Base-by-base conservation (phyloP, 2,329 filamentous ascomycete species). In the Zopfia rhizophila region DNA sequence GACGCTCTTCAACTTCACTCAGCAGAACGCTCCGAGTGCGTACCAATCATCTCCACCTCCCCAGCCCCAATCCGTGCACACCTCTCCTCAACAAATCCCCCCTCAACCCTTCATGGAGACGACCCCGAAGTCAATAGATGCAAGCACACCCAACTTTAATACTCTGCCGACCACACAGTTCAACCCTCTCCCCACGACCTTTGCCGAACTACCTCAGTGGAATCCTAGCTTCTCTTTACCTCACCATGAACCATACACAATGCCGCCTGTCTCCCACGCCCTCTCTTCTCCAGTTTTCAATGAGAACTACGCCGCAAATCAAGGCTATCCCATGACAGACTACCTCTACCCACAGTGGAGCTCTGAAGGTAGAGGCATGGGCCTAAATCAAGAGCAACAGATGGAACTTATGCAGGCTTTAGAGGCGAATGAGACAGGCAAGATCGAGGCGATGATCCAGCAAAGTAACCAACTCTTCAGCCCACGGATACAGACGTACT, bases 391-490 rank as follows among this genome's bases (percentile, higher is more conserved):
- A 53, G 83, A 90, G 62, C 90, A 95, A 70, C 90, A 94, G 71
- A 74, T 87, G 53, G 89, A 96, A 74, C 76, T 96, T 25, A 91
- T 95, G 88, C 84, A 86, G 43, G 85, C 86, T 36, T 79, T 96
- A 23, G 89, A 94, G 69, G 88, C 65, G 30, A 70, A 72, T 37
- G 72, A 72, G 16, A 67, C 66, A 1, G 62, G 65, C 39, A 70
- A 72, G 48, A 69, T 74, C 13, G 68, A 74, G 45, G 60, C 63
- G 30, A 73, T 74, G 70, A 73, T 74, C 18, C 60, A 73, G 43
- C 69, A 73, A 24, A 72, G 69, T 45, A 69, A 72, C 41, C 64
- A 69, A 43, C 51, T 73, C 3, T 72, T 71, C 45, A 67, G 63
- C 4, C 63, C 63, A 1, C 56, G 62, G 17, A 27, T 65, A 17